Evolutionary conservation across 164 flowering plant species (phyloP).

Genomic region (Magnolia officinalis): DNA sequence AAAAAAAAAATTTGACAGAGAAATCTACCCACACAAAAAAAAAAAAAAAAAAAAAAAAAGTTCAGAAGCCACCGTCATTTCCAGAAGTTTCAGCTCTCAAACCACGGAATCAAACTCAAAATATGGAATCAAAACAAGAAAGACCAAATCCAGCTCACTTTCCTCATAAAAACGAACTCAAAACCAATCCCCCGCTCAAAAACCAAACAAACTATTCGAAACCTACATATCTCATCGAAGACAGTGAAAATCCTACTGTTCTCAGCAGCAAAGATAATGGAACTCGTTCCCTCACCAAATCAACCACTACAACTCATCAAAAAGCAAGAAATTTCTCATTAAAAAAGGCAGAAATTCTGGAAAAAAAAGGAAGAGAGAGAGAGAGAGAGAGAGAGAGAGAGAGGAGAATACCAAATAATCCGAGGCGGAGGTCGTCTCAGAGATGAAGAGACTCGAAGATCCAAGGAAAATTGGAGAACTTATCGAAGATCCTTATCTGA

Average conservation of each 20-base stretch:
- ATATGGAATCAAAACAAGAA: background rate
- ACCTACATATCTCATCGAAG: background rate
- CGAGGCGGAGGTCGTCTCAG: background rate
- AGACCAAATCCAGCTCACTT: background rate
- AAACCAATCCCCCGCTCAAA: background rate
- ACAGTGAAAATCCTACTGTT: background rate
- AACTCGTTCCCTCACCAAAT: background rate
- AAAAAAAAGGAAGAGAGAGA: too few relatives aligned
- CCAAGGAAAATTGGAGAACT: background rate
- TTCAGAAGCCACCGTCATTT: background rate
- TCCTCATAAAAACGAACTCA: background rate
- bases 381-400: too few relatives aligned
- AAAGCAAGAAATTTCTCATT: background rate
- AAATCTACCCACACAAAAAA: background rate
- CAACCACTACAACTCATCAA: background rate
- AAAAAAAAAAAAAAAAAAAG: background rate
- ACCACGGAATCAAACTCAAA: too few relatives aligned
- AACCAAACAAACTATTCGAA: background rate
- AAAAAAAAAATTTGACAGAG: background rate
- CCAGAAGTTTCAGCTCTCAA: background rate
- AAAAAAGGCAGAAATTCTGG: background rate
- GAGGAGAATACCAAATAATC: conserved; percentile 1
- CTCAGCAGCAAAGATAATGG: background rate
- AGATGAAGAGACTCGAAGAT: conserved; percentile 8
- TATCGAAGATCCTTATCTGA: background rate